These are phyloP conservation scores for Termitomyces sp. DNA, from an alignment of 768 basidiomycete genomes.

Conservation along the genomic window DNA sequence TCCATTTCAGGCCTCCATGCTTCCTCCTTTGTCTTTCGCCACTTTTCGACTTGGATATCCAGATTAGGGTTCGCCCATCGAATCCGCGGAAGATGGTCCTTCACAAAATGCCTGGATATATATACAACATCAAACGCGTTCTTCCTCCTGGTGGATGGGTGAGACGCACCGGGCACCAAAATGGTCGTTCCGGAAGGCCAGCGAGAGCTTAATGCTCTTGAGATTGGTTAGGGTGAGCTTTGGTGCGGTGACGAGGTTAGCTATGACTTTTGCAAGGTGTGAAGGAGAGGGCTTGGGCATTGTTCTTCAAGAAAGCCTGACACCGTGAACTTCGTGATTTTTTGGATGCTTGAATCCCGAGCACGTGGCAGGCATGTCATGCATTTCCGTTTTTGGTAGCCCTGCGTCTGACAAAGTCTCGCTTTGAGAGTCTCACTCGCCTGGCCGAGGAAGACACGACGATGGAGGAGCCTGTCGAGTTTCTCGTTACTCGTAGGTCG, in stretches of 20 bases:
- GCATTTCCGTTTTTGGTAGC: conserved; percentile 2
- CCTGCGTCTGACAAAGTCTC: background rate
- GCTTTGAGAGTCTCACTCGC: background rate
- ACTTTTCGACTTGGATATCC: conserved; percentile 54
- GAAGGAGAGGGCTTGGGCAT: conserved; percentile 31
- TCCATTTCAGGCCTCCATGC: conserved; percentile 58
- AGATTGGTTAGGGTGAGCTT: conserved; percentile 45
- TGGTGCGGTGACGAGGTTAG: conserved; percentile 47
- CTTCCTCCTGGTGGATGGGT: background rate
- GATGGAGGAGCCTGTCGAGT: conserved; percentile 34
- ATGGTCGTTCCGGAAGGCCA: conserved; percentile 64
- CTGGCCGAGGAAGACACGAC: conserved; percentile 5
- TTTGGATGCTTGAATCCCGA: conserved; percentile 8
- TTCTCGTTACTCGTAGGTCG: conserved; percentile 53
- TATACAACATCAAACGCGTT: background rate
- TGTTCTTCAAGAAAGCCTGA: background rate
- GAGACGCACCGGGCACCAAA: conserved; percentile 65
- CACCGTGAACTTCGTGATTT: conserved; percentile 1
- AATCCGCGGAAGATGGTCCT: conserved; percentile 75
- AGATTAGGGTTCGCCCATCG: conserved; percentile 71
- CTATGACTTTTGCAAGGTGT: conserved; percentile 50
- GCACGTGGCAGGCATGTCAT: conserved; percentile 2
- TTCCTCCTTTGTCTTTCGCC: conserved; percentile 49
- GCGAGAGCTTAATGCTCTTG: conserved; percentile 49
- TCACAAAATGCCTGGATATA: conserved; percentile 63